Evolutionary conservation across 495 filamentous ascomycete species (phyloP).

Genomic region (Aspergillus mulundensis): DNA sequence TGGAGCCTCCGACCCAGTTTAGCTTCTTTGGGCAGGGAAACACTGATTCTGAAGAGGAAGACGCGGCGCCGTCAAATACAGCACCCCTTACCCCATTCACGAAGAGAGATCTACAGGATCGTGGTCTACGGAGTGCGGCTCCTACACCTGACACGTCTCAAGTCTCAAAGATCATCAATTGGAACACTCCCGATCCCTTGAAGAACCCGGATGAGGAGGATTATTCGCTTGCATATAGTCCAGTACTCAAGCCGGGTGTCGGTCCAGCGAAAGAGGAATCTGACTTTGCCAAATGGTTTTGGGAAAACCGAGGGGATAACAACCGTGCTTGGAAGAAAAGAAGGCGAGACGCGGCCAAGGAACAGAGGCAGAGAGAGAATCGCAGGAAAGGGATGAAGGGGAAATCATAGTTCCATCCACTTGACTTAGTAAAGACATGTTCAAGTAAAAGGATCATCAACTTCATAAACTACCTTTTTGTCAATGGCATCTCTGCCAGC

Average conservation of each 20-base stretch:
- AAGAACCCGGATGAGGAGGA: constrained; percentile 23
- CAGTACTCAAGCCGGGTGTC: constrained; percentile 28
- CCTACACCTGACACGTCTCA: constrained; percentile 94
- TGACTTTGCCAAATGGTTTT: constrained; percentile 88
- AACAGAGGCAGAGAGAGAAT: constrained; percentile 83
- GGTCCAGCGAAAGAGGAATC: constrained; percentile 48
- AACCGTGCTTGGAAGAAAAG: constrained; percentile 90
- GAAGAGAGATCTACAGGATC: constrained; percentile 67
- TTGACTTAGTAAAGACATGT: not conserved
- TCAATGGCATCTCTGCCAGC: not conserved
- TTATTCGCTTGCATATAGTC: constrained; percentile 27
- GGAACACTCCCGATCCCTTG: constrained; percentile 21
- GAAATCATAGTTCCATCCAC: constrained; percentile 26
- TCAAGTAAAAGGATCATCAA: not conserved
- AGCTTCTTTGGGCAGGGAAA: constrained; percentile 57
- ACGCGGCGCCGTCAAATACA: constrained; percentile 30
- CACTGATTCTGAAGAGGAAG: constrained; percentile 41
- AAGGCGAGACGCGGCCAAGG: constrained; percentile 75
- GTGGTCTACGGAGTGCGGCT: constrained; percentile 75
- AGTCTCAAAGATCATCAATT: constrained; percentile 40
- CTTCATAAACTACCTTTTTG: not conserved
- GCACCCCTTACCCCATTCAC: constrained; percentile 78
- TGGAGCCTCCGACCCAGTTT: constrained; percentile 51
- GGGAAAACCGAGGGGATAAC: constrained; percentile 81
- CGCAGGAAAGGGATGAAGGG: constrained; percentile 53